Evolutionary conservation across 192 early-diverging fungal species (phyloP).

Genomic region (Linnemannia elongata): DNA sequence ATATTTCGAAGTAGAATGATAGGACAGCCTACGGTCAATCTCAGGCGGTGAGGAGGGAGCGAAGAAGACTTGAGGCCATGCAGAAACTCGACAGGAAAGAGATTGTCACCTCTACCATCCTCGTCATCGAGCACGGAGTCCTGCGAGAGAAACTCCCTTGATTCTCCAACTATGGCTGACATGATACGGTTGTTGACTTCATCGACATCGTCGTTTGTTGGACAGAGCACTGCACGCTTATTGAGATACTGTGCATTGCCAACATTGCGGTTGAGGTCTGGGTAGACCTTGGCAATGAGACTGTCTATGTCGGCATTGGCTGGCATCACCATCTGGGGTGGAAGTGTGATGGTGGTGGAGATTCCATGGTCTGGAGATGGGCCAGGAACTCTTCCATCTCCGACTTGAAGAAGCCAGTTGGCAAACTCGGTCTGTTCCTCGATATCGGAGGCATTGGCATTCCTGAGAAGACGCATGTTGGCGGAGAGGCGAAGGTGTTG

Average conservation of each 20-base stretch:
- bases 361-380: neutral
- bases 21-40: conserved; percentile 1
- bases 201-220: conserved; percentile 36
- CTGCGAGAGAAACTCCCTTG: conserved; percentile 4
- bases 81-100: conserved; percentile 28
- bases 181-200: conserved; percentile 20
- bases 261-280: conserved; percentile 11
- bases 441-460: neutral
- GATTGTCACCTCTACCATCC: neutral
- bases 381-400: conserved; percentile 1
- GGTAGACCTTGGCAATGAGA: conserved; percentile 24
- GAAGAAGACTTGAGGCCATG: conserved; percentile 20
- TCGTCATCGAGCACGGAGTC: conserved; percentile 9
- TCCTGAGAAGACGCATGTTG: conserved; percentile 28
- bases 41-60: conserved; percentile 32
- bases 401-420: conserved; percentile 14
- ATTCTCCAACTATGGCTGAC: neutral
- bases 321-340: conserved; percentile 15
- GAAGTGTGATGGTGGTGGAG: conserved; percentile 8
- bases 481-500: neutral
- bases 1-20: conserved; percentile 34
- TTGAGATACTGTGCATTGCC: neutral
- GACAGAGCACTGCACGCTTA: conserved; percentile 12
- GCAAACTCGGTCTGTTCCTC: conserved; percentile 15
- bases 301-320: neutral